Evolutionary conservation across 441 rosid genomes (phyloP).

Genomic region (Mallotus japonicus): DNA sequence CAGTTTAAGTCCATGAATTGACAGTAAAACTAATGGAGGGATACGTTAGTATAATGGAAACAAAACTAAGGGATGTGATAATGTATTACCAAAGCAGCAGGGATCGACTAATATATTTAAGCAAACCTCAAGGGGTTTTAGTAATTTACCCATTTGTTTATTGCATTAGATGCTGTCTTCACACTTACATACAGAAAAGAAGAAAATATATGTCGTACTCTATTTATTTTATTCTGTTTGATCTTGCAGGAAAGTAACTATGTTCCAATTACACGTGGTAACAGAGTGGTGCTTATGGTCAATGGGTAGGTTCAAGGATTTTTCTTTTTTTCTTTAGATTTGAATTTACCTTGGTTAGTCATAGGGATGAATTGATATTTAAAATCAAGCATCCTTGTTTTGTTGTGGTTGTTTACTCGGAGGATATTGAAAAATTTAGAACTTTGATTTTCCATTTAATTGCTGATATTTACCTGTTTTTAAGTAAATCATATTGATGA

Average conservation of each 20-base stretch:
- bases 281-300: slow-evolving; percentile 90
- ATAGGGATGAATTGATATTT: neutral
- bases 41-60: too few species aligned
- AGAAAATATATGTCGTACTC: neutral
- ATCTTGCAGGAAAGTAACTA: slow-evolving; percentile 87
- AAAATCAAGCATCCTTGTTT: slow-evolving; percentile 6
- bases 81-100: too few species aligned
- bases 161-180: neutral
- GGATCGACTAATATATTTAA: too few species aligned
- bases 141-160: too few species aligned
- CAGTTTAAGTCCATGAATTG: too few species aligned
- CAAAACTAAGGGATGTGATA: too few species aligned
- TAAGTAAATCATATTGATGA: neutral
- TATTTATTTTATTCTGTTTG: slow-evolving; percentile 15
- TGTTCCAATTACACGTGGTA: slow-evolving; percentile 91
- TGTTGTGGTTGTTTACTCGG: neutral
- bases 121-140: too few species aligned
- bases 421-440: neutral
- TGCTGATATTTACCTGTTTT: neutral
- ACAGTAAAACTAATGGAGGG: too few species aligned
- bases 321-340: slow-evolving; percentile 9
- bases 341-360: neutral
- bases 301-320: slow-evolving; percentile 65
- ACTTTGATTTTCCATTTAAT: neutral
- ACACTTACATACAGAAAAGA: neutral